phyloP scores from a whole-genome alignment of 208 protist species.

The Leishmania aethiopica region DNA sequence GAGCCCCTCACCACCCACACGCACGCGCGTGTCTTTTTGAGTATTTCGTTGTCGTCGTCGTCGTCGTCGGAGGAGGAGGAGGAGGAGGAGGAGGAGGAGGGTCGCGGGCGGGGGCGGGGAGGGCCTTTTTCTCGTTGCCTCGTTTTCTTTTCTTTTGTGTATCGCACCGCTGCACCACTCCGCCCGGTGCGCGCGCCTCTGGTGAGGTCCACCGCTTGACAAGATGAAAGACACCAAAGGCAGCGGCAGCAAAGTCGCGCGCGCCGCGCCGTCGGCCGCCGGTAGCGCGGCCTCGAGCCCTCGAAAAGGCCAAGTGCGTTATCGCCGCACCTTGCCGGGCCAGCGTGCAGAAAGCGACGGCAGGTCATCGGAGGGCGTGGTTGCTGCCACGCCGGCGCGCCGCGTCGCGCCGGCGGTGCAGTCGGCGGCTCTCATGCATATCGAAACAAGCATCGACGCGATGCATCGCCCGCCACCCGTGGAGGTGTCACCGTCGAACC shows the following conservation, averaged over 20 bases:
- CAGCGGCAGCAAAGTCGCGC: background rate
- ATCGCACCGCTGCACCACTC: background rate
- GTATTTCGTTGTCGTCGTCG: background rate
- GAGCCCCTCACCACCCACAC: background rate
- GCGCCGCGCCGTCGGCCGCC: background rate
- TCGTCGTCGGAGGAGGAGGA: too few species aligned
- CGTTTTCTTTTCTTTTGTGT: too few species aligned
- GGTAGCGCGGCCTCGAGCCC: background rate
- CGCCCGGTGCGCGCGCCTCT: background rate
- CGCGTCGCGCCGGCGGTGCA: slow-evolving; percentile 12
- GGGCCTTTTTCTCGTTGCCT: background rate
- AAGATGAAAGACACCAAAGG: background rate
- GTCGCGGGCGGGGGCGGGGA: too few species aligned
- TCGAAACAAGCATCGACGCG: slow-evolving; percentile 8
- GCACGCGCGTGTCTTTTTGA: background rate
- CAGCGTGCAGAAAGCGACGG: slow-evolving; percentile 19
- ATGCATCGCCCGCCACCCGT: slow-evolving; percentile 20
- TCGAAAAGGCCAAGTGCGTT: slow-evolving; percentile 1
- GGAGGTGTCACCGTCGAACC: slow-evolving; percentile 14
- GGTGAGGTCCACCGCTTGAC: background rate
- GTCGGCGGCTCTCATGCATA: background rate
- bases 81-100: too few species aligned
- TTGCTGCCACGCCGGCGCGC: slow-evolving; percentile 11
- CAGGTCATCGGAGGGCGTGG: slow-evolving; percentile 1
- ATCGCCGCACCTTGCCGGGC: background rate